Base-by-base conservation (phyloP, 2,329 filamentous ascomycete species). In the Fusarium tanahbumbuense region DNA sequence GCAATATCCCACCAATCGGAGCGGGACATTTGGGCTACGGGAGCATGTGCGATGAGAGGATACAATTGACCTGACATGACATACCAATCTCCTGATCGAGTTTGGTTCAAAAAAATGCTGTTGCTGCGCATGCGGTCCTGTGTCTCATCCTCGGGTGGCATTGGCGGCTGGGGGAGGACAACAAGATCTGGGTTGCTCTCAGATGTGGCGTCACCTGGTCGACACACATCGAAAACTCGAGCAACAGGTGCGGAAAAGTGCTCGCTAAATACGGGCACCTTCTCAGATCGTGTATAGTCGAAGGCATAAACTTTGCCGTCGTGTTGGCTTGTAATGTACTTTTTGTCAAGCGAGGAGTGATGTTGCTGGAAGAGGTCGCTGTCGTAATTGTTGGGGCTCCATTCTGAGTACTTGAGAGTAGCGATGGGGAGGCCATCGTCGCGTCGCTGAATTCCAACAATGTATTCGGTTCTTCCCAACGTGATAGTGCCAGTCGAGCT, bases 371-470 rank as follows among this genome's bases (percentile, higher is more conserved):
- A 90, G 9, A 99, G 88, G 77, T 99, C 96, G 68, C 88, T 88
- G 79, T 99, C 95, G 65, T 91, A 92, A 63, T 92, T 97, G 79
- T 99, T 99, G 16, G 94, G 93, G 1, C 90, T 91, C 96, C 96
- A 99, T 79, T 99, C 96, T 13, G 93, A 92, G 77, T 97, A 99
- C 71, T 90, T 94, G 72, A 99, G 88, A 0, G 93, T 97, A 75
- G 94, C 97, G 67, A 99, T 91, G 10, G 89, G 88, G 63, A 91
- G 88, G 3, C 91, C 91, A 72, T 92, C 88, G 72, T 92, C 88
- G 73, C 91, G 88, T 64, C 93, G 91, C 70, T 94, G 91, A 46
- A 99, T 97, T 59, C 87, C 89, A 64, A 99, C 91, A 8, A 89
- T 95, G 80, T 99, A 99, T 78, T 98, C 94, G 41, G 93, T 93